Percentiles rank a stretch among this genome's conserved stretches.
Evolutionary conservation across 2,329 filamentous ascomycete species (phyloP).

Genomic region (Colletotrichum gloeosporioides): DNA sequence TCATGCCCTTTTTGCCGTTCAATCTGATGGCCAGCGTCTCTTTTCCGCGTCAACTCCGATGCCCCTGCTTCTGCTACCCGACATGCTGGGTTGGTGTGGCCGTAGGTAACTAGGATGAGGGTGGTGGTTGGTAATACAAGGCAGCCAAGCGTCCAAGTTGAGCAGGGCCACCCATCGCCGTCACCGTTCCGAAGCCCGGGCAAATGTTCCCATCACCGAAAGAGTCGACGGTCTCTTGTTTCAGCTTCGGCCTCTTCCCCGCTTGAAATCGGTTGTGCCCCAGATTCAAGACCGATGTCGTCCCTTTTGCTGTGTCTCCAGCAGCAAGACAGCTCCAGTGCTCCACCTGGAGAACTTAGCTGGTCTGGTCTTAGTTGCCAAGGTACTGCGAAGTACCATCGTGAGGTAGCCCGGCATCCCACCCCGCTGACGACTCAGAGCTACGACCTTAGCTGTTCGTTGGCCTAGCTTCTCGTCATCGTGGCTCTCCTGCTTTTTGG

Average conservation of each 20-base stretch:
- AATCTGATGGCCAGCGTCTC: background rate
- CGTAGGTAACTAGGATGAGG: background rate
- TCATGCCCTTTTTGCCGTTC: background rate
- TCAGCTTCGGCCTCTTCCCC: slow-evolving; percentile 8
- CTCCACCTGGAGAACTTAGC: slow-evolving; percentile 16
- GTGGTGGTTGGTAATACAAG: background rate
- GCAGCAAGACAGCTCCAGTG: background rate
- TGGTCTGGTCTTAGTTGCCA: background rate
- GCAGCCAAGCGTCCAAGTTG: background rate
- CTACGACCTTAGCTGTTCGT: slow-evolving; percentile 7
- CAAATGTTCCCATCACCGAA: background rate
- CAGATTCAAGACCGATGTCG: slow-evolving; percentile 6
- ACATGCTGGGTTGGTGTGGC: background rate
- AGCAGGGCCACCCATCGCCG: background rate
- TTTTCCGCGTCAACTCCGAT: slow-evolving; percentile 7
- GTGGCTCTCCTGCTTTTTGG: slow-evolving; percentile 4
- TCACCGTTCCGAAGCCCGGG: background rate
- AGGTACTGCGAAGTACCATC: slow-evolving; percentile 13
- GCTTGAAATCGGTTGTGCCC: slow-evolving; percentile 2
- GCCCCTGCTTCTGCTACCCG: background rate
- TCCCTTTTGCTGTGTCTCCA: slow-evolving; percentile 9
- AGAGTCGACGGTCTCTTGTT: background rate
- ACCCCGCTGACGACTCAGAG: slow-evolving; percentile 11
- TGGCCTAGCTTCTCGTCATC: background rate
- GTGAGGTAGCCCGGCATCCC: background rate